phyloP scores from a whole-genome alignment of 2,329 filamentous ascomycete genomes.

The Nothomitra cinnamomea region DNA sequence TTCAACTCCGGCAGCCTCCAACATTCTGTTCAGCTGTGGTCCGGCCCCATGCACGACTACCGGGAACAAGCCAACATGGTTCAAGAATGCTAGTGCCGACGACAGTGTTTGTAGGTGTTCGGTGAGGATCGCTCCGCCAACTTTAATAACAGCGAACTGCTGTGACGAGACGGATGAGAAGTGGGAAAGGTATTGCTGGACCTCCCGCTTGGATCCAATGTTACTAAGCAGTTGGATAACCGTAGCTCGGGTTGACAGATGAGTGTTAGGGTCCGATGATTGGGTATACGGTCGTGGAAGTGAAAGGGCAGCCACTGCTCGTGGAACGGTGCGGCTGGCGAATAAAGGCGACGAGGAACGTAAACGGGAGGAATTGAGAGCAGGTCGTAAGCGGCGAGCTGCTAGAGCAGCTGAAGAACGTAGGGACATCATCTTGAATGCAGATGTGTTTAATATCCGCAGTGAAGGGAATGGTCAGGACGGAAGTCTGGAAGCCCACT shows the following conservation, averaged over 20 bases:
- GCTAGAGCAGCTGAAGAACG: slow-evolving; percentile 8
- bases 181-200: slow-evolving; percentile 92
- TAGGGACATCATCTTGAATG: slow-evolving; percentile 7
- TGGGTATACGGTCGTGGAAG: neutral
- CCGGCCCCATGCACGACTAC: slow-evolving; percentile 92
- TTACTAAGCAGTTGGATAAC: slow-evolving; percentile 86
- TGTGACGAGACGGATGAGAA: slow-evolving; percentile 94
- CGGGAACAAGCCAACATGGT: slow-evolving; percentile 86
- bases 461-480: too few relatives aligned
- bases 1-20: slow-evolving; percentile 82
- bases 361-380: neutral
- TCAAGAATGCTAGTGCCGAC: slow-evolving; percentile 74
- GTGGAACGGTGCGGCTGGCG: neutral
- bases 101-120: slow-evolving; percentile 88
- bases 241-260: slow-evolving; percentile 47
- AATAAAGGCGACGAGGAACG: neutral
- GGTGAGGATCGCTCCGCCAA: slow-evolving; percentile 87
- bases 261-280: neutral
- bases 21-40: slow-evolving; percentile 81
- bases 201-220: slow-evolving; percentile 89
- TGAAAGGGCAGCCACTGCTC: neutral
- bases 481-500: neutral
- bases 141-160: slow-evolving; percentile 97
- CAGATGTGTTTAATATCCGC: neutral
- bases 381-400: slow-evolving; percentile 6